Evolutionary conservation across 2,329 filamentous ascomycete genomes (phyloP).

Genomic region (Simplicillium aogashimaense): DNA sequence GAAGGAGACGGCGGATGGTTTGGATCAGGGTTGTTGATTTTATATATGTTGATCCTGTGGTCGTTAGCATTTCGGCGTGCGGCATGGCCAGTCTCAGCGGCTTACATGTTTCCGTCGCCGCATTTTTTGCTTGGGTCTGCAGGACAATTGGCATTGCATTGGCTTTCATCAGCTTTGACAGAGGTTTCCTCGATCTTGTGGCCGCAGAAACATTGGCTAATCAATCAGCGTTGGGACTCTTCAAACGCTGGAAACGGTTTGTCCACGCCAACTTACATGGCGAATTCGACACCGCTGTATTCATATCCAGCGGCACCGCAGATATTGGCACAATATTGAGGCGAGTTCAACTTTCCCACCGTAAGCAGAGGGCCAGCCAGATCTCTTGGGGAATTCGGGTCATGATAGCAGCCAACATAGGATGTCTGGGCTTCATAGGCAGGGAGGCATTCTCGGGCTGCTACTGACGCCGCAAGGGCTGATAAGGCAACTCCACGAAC

Average conservation of each 20-base stretch:
- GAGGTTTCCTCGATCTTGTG: conserved; percentile 7
- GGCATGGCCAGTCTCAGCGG: too few relatives aligned
- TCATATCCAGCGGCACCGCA: conserved; percentile 9
- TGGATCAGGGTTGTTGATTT: conserved; percentile 6
- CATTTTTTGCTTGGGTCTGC: conserved; percentile 7
- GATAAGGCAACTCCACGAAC: too few relatives aligned
- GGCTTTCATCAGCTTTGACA: conserved; percentile 7
- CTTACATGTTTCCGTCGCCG: conserved; percentile 7
- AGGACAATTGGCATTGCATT: conserved; percentile 6
- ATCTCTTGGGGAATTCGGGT: conserved; percentile 7
- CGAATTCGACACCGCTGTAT: conserved; percentile 7
- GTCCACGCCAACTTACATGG: conserved; percentile 8
- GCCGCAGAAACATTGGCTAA: conserved; percentile 9
- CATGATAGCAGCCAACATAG: conserved; percentile 7
- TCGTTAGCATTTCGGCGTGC: conserved; percentile 1
- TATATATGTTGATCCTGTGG: conserved; percentile 9
- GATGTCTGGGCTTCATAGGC: conserved; percentile 5
- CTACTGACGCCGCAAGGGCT: not conserved
- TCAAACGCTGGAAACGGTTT: too few relatives aligned
- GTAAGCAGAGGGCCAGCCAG: conserved; percentile 6
- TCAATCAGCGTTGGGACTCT: not conserved
- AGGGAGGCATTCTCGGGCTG: conserved; percentile 5
- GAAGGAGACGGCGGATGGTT: conserved; percentile 6
- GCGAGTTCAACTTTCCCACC: conserved; percentile 5
- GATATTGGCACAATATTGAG: conserved; percentile 9